phyloP scores from a whole-genome alignment of 2,329 filamentous ascomycete genomes.

The Alternaria arbusti region DNA sequence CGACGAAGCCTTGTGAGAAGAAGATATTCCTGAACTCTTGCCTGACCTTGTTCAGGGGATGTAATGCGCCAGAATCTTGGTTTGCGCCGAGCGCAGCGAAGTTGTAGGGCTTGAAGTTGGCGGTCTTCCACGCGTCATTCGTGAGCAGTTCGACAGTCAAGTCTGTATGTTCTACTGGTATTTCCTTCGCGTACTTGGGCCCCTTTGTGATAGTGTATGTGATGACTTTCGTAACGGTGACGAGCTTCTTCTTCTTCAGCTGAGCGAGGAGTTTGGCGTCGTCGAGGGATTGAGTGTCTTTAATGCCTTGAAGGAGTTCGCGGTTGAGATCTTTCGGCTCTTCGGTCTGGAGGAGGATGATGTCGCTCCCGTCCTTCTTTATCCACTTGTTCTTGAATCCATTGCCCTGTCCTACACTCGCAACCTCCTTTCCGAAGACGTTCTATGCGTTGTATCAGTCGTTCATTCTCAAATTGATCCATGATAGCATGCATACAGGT shows the following conservation, averaged over 20 bases:
- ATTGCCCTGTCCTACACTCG: constrained; percentile 90
- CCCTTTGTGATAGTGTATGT: constrained; percentile 86
- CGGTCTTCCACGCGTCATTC: constrained; percentile 88
- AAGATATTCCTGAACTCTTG: constrained; percentile 97
- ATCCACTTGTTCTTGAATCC: constrained; percentile 81
- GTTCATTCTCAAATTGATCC: not conserved
- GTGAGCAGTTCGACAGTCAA: constrained; percentile 91
- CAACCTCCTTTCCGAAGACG: constrained; percentile 74
- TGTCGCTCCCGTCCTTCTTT: constrained; percentile 65
- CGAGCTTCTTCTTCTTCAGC: constrained; percentile 89
- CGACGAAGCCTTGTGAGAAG: constrained; percentile 98
- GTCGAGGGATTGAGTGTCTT: constrained; percentile 70
- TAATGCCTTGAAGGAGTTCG: constrained; percentile 75
- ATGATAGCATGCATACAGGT: constrained; percentile 42
- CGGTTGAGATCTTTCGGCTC: constrained; percentile 81
- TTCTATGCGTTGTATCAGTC: constrained; percentile 51
- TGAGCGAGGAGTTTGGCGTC: constrained; percentile 81
- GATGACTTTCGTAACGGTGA: constrained; percentile 83
- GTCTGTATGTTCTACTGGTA: constrained; percentile 93
- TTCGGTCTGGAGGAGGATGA: constrained; percentile 63
- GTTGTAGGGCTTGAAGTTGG: constrained; percentile 84
- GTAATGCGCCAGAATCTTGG: constrained; percentile 58
- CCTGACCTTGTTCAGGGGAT: constrained; percentile 85
- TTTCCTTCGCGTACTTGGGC: constrained; percentile 84
- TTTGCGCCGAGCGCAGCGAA: constrained; percentile 75